Percentiles rank a stretch among this genome's conserved stretches.
These are phyloP conservation scores for Avena sativa DNA, from an alignment of 176 grass and related monocot genomes.

Conservation along the genomic window DNA sequence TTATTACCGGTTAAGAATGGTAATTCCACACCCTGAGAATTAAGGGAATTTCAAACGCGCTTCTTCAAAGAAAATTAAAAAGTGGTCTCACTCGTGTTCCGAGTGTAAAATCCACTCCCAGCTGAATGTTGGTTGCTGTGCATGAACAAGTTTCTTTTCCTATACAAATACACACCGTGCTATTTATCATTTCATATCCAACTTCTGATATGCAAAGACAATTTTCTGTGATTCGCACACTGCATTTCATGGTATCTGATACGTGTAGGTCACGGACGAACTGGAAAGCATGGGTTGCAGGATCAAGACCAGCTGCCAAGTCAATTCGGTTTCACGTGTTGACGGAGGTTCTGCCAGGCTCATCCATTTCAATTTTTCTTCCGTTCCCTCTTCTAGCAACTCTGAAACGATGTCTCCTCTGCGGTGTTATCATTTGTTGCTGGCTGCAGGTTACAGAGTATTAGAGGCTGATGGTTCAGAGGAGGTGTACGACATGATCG, in stretches of 20 bases:
- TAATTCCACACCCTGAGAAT: too few relatives aligned
- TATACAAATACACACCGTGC: not conserved
- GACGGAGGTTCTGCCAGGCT: conserved; percentile 46
- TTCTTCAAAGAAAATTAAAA: too few relatives aligned
- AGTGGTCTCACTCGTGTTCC: too few relatives aligned
- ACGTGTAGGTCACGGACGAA: conserved; percentile 57
- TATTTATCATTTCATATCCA: not conserved
- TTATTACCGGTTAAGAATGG: too few relatives aligned
- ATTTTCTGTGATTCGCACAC: not conserved
- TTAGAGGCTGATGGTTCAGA: conserved; percentile 51
- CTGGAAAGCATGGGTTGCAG: conserved; percentile 64
- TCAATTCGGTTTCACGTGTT: conserved; percentile 54
- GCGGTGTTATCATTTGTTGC: too few relatives aligned
- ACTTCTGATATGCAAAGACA: not conserved
- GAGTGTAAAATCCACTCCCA: too few relatives aligned
- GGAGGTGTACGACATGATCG: conserved; percentile 60
- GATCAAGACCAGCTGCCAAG: conserved; percentile 72
- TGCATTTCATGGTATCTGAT: not conserved
- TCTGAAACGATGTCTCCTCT: not conserved
- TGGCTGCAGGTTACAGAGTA: conserved; percentile 54
- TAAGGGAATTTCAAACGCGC: too few relatives aligned
- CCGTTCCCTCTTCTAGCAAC: not conserved
- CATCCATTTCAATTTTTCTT: not conserved
- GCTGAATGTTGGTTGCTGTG: too few relatives aligned
- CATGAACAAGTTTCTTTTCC: not conserved